A percentile compares a stretch with the other conserved stretches of the same genome.
Conservation (phyloP, 2,329 filamentous ascomycete species). For the Ophiocordyceps unilateralis region DNA sequence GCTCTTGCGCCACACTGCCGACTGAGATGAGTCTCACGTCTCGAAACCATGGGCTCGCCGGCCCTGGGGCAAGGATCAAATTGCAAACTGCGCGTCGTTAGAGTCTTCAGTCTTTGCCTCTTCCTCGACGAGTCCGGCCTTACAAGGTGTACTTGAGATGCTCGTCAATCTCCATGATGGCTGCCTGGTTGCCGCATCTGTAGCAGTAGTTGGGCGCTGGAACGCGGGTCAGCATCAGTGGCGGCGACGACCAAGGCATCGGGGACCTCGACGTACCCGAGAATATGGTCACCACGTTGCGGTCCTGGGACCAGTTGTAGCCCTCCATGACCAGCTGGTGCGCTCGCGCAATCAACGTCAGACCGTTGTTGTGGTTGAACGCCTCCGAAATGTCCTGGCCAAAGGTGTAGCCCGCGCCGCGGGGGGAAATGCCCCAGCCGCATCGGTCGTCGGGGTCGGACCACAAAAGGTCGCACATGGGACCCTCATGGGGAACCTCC, state of each 20-base stretch:
- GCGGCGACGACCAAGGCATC: conserved; percentile 2
- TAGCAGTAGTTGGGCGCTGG: conserved; percentile 89
- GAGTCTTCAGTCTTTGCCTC: neutral
- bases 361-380: conserved; percentile 97
- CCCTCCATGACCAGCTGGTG: conserved; percentile 99
- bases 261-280: conserved; percentile 44
- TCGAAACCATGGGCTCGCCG: conserved; percentile 96
- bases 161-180: conserved; percentile 99
- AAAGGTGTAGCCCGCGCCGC: conserved; percentile 89
- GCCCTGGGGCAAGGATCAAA: conserved; percentile 96
- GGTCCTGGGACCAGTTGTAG: conserved; percentile 98
- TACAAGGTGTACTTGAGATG: conserved; percentile 99
- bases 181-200: conserved; percentile 94
- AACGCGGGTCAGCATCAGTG: conserved; percentile 2
- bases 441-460: conserved; percentile 94
- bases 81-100: conserved; percentile 61
- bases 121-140: conserved; percentile 20
- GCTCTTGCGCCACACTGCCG: conserved; percentile 3
- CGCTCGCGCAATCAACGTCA: conserved; percentile 87
- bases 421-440: conserved; percentile 89
- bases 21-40: conserved; percentile 36
- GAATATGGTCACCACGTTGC: conserved; percentile 98
- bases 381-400: conserved; percentile 96
- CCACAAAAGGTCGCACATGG: conserved; percentile 97
- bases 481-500: conserved; percentile 94